Evolutionary conservation across 148 eudicot species (phyloP), one percentile per base, ranked within the genome.

Genomic region (Diospyros kaki): DNA sequence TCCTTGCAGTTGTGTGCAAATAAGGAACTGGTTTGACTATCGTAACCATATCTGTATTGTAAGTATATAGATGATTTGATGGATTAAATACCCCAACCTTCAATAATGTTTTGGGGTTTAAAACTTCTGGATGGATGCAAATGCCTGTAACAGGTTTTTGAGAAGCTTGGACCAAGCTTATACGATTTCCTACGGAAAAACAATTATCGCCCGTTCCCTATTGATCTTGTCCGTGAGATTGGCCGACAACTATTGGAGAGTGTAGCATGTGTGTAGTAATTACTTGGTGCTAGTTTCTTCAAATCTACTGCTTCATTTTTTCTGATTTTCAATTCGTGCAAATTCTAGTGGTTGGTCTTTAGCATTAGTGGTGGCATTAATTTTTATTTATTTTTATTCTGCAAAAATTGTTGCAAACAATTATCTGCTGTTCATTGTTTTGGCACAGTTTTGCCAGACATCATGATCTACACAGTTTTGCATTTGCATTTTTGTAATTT

Each of bases 21-120:
- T 95, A 87, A 89, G 98, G 98, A 92, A 95, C 88, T 92, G 98
- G 97, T 94, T 94, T 90, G 98, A 94, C 94, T 94, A 92, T 92
- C 98, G 98, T 87, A 92, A 92, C 85, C 98, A 95, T 95, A 92
- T 95, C 43, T 95, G 98, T 92, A 92, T 95, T 82, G 98, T 95
- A 95, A 95, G 98, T 94, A 80, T 68, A 73, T 79, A 59, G 75
- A 81, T 86, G 78, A 87, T 87, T 83, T 81, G 78, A 69, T 85
- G 84, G 84, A 81, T 82, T 87, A 50, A 77, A 76, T 67, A 76
- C 87, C 88, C 86, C 78, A 75, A 74, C 74, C 72, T 73, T 41
- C 5, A 64, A 5, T 4, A 48, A 28, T 60, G 38, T 60, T 28
- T 28, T 60, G 86, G 91, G 88, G 86, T 66, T 82, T 71, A 83